A percentile compares a stretch with the other conserved stretches of the same genome.
Conservation (phyloP, 352 stramenopile species). For the Phytopythium chamaehyphon region DNA sequence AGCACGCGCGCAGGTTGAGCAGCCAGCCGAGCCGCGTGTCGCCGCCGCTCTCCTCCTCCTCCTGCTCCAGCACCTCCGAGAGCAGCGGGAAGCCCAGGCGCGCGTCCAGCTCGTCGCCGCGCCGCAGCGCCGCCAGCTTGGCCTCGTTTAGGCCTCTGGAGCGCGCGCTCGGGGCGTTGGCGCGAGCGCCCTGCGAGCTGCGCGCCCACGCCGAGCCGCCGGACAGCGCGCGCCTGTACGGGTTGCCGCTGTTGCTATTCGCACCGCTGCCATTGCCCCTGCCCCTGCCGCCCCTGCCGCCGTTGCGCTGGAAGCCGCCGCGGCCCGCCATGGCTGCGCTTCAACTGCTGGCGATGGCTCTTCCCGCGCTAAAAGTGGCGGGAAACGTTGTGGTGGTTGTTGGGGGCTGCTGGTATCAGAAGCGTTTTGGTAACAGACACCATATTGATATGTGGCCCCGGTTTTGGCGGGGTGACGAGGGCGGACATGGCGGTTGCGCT, state of each 20-base stretch:
- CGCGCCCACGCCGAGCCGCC: slow-evolving; percentile 59
- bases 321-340: slow-evolving; percentile 7
- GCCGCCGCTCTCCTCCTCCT: slow-evolving; percentile 20
- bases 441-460: too few species aligned
- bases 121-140: slow-evolving; percentile 51
- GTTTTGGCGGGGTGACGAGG: too few species aligned
- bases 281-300: slow-evolving; percentile 1
- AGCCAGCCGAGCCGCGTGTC: slow-evolving; percentile 57
- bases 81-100: slow-evolving; percentile 70
- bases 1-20: slow-evolving; percentile 62
- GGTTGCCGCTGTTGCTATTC: slow-evolving; percentile 21
- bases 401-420: too few species aligned
- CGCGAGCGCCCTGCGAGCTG: slow-evolving; percentile 67
- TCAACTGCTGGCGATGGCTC: too few species aligned
- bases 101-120: slow-evolving; percentile 64
- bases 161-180: slow-evolving; percentile 38
- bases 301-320: too few species aligned
- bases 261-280: too few species aligned
- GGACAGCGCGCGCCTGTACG: slow-evolving; percentile 50
- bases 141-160: slow-evolving; percentile 50
- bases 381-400: too few species aligned
- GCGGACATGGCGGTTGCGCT: too few species aligned
- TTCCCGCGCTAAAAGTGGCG: too few species aligned
- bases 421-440: too few species aligned
- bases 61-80: slow-evolving; percentile 47